Conservation (phyloP, 345 rosid genomes). For the Salix udensis region DNA sequence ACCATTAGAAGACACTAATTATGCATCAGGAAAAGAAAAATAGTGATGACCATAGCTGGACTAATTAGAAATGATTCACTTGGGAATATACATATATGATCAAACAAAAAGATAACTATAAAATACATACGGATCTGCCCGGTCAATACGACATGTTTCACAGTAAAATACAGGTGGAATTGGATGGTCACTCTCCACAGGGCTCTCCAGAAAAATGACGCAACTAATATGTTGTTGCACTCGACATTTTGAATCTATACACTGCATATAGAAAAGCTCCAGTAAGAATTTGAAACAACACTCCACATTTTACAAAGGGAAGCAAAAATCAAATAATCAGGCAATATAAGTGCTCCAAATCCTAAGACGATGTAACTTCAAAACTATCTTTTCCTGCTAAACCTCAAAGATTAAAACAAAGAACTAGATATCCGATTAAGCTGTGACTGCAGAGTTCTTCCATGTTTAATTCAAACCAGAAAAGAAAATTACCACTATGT, state of each 20-base stretch:
- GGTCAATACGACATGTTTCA: conserved; percentile 36
- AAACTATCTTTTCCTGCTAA: neutral
- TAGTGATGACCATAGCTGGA: neutral
- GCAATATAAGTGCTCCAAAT: neutral
- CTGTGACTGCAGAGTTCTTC: neutral
- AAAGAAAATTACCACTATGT: neutral
- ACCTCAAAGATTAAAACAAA: neutral
- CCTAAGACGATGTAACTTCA: neutral
- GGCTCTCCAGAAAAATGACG: conserved; percentile 30
- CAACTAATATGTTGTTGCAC: conserved; percentile 39
- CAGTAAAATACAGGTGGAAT: conserved; percentile 27
- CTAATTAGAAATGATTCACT: neutral
- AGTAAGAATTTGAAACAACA: neutral
- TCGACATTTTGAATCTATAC: conserved; percentile 32
- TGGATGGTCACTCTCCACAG: conserved; percentile 19
- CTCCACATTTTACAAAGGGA: neutral
- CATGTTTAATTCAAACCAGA: neutral
- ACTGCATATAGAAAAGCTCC: conserved; percentile 27
- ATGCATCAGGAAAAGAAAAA: neutral
- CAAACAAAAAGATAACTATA: neutral
- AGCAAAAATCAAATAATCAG: neutral
- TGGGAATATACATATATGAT: neutral
- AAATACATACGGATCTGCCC: conserved; percentile 45
- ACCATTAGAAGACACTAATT: neutral
- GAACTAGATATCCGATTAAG: neutral